Evolutionary conservation across 495 filamentous ascomycete genomes (phyloP), one percentile per base, ranked within the genome.

Genomic region (Haplographium delicatum): DNA sequence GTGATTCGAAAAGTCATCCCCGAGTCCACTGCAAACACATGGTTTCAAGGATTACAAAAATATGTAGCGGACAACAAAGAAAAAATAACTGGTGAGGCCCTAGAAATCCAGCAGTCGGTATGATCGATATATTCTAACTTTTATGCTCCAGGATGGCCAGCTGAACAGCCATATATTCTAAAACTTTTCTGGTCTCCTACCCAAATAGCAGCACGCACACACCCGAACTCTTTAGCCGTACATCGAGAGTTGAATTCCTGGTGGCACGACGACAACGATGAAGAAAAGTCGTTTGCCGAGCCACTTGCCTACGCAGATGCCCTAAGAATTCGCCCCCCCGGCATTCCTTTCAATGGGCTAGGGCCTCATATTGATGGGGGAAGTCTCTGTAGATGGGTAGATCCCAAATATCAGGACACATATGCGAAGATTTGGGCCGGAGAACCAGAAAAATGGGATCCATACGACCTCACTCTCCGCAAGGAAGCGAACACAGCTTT

Each of bases 181-280:
- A 47, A 44, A 7, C 49, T 60, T 15, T 60, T 53, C 44, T 37
- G 50, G 31, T 57, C 57, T 16, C 54, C 57, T 25, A 57, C 54
- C 22, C 57, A 60, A 33, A 34, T 52, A 4, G 45, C 48, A 9
- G 11, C 49, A 23, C 54, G 57, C 16, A 53, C 57, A 0, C 57
- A 57, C 35, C 54, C 57, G 15, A 50, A 60, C 48, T 49, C 56
- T 27, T 30, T 60, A 10, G 26, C 11, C 7, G 33, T 60, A 8
- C 54, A 57, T 38, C 24, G 38, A 34, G 30, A 42, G 6, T 23
- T 60, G 11, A 60, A 60, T 31, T 25, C 43, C 7, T 54, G 57
- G 24, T 60, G 43, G 43, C 23, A 45, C 26, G 13, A 45, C 43
- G 4, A 27, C 5, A 15, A 15, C 28, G 28, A 31, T 25, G 7